Evolutionary conservation across 495 filamentous ascomycete genomes (phyloP), one percentile per base, ranked within the genome.

Genomic region (Talaromyces borbonicus): DNA sequence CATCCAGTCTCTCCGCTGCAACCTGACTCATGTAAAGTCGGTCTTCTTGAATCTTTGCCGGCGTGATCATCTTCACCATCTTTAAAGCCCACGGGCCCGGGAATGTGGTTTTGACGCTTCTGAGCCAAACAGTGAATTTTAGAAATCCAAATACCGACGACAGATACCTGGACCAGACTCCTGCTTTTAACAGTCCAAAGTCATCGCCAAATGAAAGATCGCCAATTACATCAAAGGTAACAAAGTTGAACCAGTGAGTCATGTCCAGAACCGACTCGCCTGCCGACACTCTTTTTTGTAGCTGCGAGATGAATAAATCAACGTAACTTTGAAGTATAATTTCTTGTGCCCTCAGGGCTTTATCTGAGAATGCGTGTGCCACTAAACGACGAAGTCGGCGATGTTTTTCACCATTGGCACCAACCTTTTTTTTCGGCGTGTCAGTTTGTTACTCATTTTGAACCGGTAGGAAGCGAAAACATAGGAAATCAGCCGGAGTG

Each of bases 341-440:
- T 31, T 64, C 62, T 36, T 72, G 65, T 0, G 57, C 54, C 36
- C 61, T 55, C 18, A 75, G 54, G 0, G 72, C 68, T 19, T 58
- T 58, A 8, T 73, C 72, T 0, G 72, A 73, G 19, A 78, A 68
- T 0, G 70, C 69, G 37, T 64, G 57, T 1, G 65, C 58, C 3
- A 78, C 50, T 2, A 74, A 46, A 8, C 63, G 57, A 12, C 67
- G 56, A 52, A 69, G 61, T 0, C 71, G 62, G 0, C 61, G 51
- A 48, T 79, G 76, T n/a, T 62, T 54, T 0, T 49, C 52, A 12
- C 72, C 61, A 39, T 72, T 65, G 8, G 68, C 62, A 6, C 54
- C 58, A 24, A 63, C 46, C 43, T 46, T 4, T 35, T 32, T 37
- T 37, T n/a, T n/a, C n/a, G n/a, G n/a, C n/a, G n/a, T n/a, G 38